phyloP scores from a whole-genome alignment of 805 yeast genomes.

The Starmerella sirachaensis region DNA sequence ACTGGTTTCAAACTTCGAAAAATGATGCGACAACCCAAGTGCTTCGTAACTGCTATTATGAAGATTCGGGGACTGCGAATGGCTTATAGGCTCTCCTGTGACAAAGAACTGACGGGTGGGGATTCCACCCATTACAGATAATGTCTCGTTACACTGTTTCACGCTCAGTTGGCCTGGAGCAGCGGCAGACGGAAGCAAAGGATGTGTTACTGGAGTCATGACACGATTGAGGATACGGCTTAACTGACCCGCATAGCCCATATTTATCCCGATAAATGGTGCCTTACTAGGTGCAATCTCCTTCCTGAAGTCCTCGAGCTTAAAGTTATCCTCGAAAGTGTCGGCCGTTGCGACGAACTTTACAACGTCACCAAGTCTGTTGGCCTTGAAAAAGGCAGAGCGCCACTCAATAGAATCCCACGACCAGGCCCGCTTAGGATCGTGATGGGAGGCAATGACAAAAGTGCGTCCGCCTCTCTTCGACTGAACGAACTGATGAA shows the following conservation, averaged over 20 bases:
- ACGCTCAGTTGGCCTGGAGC: constrained; percentile 73
- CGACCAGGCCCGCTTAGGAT: constrained; percentile 45
- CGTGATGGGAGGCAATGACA: constrained; percentile 76
- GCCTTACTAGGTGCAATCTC: constrained; percentile 32
- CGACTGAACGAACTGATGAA: constrained; percentile 33
- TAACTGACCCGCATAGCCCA: constrained; percentile 63
- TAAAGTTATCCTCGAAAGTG: constrained; percentile 52
- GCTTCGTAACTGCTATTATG: constrained; percentile 68
- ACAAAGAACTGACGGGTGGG: constrained; percentile 49
- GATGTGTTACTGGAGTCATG: constrained; percentile 77
- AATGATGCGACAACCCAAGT: constrained; percentile 68
- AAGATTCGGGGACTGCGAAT: constrained; percentile 79
- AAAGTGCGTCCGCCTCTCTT: constrained; percentile 48
- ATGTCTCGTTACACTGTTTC: constrained; percentile 47
- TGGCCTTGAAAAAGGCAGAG: constrained; percentile 55
- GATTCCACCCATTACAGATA: constrained; percentile 51
- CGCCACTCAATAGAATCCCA: constrained; percentile 72
- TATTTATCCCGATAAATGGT: constrained; percentile 76
- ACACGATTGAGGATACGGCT: constrained; percentile 65
- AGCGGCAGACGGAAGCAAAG: constrained; percentile 50
- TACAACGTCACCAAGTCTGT: constrained; percentile 52
- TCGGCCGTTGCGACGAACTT: constrained; percentile 76
- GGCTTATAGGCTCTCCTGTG: constrained; percentile 70
- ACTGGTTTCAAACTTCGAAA: constrained; percentile 55
- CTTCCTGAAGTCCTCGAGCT: constrained; percentile 56